Evolutionary conservation across 495 filamentous ascomycete species (phyloP), one percentile per base, ranked within the genome.

Genomic region (Lasiosphaeria ovina): DNA sequence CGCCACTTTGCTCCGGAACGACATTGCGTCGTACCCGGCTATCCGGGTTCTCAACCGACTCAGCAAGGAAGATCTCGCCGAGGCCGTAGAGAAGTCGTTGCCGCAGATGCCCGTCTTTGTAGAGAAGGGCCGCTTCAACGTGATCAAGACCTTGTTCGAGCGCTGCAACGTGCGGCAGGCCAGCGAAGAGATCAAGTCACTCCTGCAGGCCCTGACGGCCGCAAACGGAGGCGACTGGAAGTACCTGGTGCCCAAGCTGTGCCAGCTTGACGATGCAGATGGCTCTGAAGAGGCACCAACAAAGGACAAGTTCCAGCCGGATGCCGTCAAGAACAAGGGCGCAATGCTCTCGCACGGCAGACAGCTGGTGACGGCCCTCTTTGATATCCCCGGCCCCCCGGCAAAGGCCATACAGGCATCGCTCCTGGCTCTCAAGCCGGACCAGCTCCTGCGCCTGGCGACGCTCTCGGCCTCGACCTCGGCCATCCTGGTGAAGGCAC

Each of bases 11-110:
- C 81, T 93, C 2, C 88, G 91, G 48, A 98, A 98, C 71, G 91
- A 91, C 62, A 90, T 91, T 58, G 91, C 94, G 8, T 86, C 85
- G 24, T 98, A 94, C 67, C 89, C 93, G 4, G 89, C 91, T 8
- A 85, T 89, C 59, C 82, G 83, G 44, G 83, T 93, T 4, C 75
- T 98, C 44, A 91, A 93, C 67, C 80, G 93, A 65, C 81, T 98
- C 24, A 86, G 86, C 67, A 90, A 89, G 66, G 90, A 95, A 57
- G 91, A 96, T 66, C 77, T 98, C 32, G 76, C 85, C 56, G 82
- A 83, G 47, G 89, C 87, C 0, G 78, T 90, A 54, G 77, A 85
- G 31, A 75, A 84, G 49, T 87, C 93, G 34, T 69, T 86, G 10
- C 88, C 91, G 7, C 82, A 89, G 52, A 79, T 97, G 33, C 74